Evolutionary conservation across 805 yeast genomes (phyloP).

Genomic region (Ogataea nakhonphanomensis): DNA sequence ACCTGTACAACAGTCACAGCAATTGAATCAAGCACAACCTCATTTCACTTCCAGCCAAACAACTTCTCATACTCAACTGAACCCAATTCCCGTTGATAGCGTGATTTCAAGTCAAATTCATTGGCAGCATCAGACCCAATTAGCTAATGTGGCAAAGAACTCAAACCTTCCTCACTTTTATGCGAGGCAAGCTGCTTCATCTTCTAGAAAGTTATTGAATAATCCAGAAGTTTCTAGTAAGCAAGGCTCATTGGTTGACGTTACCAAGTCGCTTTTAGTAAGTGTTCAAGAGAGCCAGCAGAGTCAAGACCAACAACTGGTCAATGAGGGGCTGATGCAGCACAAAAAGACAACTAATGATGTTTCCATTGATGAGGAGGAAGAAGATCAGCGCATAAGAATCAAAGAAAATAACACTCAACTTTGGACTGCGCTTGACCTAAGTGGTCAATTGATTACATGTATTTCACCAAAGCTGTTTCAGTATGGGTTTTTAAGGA

Average conservation of each 20-base stretch:
- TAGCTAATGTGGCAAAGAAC: slow-evolving; percentile 67
- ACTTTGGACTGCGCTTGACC: slow-evolving; percentile 91
- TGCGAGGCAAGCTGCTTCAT: slow-evolving; percentile 78
- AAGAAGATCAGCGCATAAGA: slow-evolving; percentile 63
- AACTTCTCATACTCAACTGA: slow-evolving; percentile 24
- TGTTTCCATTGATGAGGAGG: slow-evolving; percentile 50
- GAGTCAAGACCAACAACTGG: slow-evolving; percentile 23
- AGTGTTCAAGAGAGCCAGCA: slow-evolving; percentile 31
- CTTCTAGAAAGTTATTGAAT: slow-evolving; percentile 45
- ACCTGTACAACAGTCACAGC: slow-evolving; percentile 30
- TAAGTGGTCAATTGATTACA: slow-evolving; percentile 82
- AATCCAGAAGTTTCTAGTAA: slow-evolving; percentile 32
- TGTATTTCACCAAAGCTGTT: slow-evolving; percentile 70
- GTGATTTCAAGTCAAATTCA: slow-evolving; percentile 38
- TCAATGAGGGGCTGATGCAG: slow-evolving; percentile 38
- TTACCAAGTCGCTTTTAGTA: slow-evolving; percentile 36
- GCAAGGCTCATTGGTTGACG: slow-evolving; percentile 37
- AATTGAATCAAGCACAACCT: slow-evolving; percentile 21
- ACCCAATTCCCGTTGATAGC: slow-evolving; percentile 35
- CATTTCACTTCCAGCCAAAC: slow-evolving; percentile 19
- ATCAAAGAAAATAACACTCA: slow-evolving; percentile 63
- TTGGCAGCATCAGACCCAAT: slow-evolving; percentile 80
- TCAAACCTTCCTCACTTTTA: slow-evolving; percentile 72
- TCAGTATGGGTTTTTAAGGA: slow-evolving; percentile 79
- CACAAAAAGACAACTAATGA: slow-evolving; percentile 34